Conservation (phyloP, 1,284 basidiomycete genomes). For the Cutaneotrichosporon sp. region DNA sequence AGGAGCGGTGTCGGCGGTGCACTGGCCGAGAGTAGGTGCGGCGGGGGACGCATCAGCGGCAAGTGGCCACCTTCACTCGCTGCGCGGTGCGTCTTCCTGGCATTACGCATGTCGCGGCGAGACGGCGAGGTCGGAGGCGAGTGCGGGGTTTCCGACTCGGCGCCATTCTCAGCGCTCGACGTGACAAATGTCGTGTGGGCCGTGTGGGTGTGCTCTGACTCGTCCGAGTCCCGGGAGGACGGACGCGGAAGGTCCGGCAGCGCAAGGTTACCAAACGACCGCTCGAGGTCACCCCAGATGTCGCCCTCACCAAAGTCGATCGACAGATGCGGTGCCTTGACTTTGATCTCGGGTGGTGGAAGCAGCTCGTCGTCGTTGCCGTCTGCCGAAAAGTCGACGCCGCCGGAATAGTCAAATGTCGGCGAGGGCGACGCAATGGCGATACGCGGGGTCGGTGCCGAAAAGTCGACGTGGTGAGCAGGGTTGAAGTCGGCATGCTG, state of each 20-base stretch:
- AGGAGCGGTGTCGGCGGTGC: constrained; percentile 1
- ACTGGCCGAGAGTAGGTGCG: constrained; percentile 1
- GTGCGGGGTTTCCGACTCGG: too few relatives aligned
- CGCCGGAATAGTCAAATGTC: too few relatives aligned
- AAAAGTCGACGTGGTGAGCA: neutral
- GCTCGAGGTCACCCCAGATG: neutral
- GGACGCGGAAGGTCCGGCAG: neutral
- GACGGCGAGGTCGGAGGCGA: too few relatives aligned
- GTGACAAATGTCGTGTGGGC: neutral
- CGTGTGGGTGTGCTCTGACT: too few relatives aligned
- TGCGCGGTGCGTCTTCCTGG: neutral
- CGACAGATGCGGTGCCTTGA: neutral
- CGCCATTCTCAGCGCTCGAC: neutral
- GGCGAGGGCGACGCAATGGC: neutral
- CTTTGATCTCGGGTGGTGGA: too few relatives aligned
- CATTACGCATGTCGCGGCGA: neutral
- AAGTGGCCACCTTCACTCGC: neutral
- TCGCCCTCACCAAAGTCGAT: constrained; percentile 1
- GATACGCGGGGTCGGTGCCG: neutral
- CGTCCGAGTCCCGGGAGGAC: too few relatives aligned
- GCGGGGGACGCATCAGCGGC: too few relatives aligned
- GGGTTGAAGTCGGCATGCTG: neutral
- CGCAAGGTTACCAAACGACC: neutral
- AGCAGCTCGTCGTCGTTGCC: too few relatives aligned
- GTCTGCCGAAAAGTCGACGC: too few relatives aligned